A percentile compares a stretch with the other conserved stretches of the same genome.
Evolutionary conservation across 1,284 basidiomycete species (phyloP).

Genomic region (Irpex rosettiformis): DNA sequence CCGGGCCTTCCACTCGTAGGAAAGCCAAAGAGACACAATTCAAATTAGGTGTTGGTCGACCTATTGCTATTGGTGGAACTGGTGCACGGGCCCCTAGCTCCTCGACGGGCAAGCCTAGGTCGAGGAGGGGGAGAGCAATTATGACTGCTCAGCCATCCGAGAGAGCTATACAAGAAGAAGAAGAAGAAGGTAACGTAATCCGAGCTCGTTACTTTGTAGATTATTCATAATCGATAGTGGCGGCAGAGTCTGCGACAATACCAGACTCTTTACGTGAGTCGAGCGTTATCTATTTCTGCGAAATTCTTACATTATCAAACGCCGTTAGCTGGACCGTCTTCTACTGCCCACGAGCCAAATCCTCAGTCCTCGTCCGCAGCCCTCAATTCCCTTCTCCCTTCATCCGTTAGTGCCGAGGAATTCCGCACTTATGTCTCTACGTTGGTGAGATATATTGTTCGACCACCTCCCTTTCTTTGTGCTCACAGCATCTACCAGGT

Average conservation of each 20-base stretch:
- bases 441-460: constrained; percentile 13
- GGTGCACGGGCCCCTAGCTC: constrained; percentile 59
- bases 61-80: constrained; percentile 54
- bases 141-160: constrained; percentile 47
- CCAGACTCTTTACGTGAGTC: background rate
- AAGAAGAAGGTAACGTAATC: constrained; percentile 33
- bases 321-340: constrained; percentile 27
- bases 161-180: constrained; percentile 54
- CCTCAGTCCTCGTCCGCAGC: background rate
- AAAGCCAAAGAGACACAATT: constrained; percentile 71
- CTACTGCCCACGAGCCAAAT: constrained; percentile 8
- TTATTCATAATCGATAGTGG: constrained; percentile 16
- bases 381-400: background rate
- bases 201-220: background rate
- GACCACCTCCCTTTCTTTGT: background rate
- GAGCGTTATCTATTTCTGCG: background rate
- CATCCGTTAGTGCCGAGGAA: background rate
- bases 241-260: constrained; percentile 29
- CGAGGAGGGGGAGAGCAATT: constrained; percentile 42
- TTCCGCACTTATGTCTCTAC: background rate
- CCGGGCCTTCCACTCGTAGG: constrained; percentile 40
- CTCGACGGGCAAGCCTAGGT: constrained; percentile 36
- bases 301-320: background rate
- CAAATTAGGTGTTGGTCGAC: constrained; percentile 69
- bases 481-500: background rate